Conservation (phyloP, 495 filamentous ascomycete genomes). For the Hypoxylon fuscum region DNA sequence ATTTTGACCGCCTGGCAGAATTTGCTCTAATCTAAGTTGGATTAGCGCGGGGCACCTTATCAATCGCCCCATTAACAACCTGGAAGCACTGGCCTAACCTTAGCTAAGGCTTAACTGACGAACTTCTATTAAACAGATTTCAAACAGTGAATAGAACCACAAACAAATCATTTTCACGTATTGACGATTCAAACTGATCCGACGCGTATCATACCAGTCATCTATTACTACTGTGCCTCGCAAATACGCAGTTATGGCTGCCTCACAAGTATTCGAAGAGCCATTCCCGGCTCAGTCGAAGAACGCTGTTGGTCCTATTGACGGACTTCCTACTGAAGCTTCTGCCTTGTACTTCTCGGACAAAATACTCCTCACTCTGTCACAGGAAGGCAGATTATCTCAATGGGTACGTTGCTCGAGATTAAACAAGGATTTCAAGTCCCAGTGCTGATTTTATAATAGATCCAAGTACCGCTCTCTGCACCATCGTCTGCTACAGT, state of each 20-base stretch:
- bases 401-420: constrained; percentile 79
- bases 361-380: constrained; percentile 90
- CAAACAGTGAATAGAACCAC: too few species aligned
- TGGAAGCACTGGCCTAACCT: too few species aligned
- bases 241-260: constrained; percentile 38
- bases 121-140: too few species aligned
- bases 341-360: constrained; percentile 80
- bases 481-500: constrained; percentile 68
- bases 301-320: constrained; percentile 68
- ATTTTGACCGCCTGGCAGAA: constrained; percentile 62
- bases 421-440: neutral
- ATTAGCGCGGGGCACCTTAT: constrained; percentile 44
- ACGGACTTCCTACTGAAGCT: constrained; percentile 75
- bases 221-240: neutral
- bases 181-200: neutral
- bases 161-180: too few species aligned
- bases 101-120: too few species aligned
- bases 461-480: constrained; percentile 90
- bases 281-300: constrained; percentile 83
- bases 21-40: constrained; percentile 22
- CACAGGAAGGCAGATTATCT: constrained; percentile 82
- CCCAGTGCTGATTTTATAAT: constrained; percentile 10
- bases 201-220: too few species aligned
- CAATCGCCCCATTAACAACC: neutral
- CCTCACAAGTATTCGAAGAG: constrained; percentile 41